Evolutionary conservation across 1,284 basidiomycete species (phyloP).

Genomic region (Malassezia furfur): DNA sequence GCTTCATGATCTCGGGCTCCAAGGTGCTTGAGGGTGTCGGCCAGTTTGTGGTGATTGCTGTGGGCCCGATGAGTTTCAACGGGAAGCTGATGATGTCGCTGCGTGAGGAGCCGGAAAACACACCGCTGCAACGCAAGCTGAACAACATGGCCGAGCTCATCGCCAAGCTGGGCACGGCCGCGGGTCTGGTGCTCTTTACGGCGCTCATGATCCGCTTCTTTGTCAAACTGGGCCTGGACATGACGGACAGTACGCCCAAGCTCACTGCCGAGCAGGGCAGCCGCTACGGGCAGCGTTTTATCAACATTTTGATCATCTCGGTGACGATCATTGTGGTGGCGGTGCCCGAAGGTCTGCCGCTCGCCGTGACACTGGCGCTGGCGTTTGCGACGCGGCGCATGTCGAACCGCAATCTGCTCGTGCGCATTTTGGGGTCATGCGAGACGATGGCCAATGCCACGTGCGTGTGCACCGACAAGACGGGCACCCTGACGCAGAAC

Average conservation of each 20-base stretch:
- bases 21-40: slow-evolving; percentile 94
- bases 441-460: slow-evolving; percentile 98
- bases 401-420: slow-evolving; percentile 86
- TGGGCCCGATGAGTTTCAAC: slow-evolving; percentile 85
- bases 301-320: slow-evolving; percentile 84
- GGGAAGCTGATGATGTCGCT: slow-evolving; percentile 61
- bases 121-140: slow-evolving; percentile 86
- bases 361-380: slow-evolving; percentile 89
- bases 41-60: slow-evolving; percentile 78
- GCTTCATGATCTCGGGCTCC: slow-evolving; percentile 84
- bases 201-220: slow-evolving; percentile 90
- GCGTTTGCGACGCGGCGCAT: slow-evolving; percentile 96
- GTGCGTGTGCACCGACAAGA: slow-evolving; percentile 93
- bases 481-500: slow-evolving; percentile 74
- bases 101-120: slow-evolving; percentile 61
- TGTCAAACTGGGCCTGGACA: slow-evolving; percentile 58
- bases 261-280: slow-evolving; percentile 56
- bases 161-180: slow-evolving; percentile 73
- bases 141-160: slow-evolving; percentile 87
- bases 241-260: slow-evolving; percentile 16
- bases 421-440: slow-evolving; percentile 87
- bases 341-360: slow-evolving; percentile 88
- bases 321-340: slow-evolving; percentile 94
- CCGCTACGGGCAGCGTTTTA: slow-evolving; percentile 81
- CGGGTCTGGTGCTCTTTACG: slow-evolving; percentile 71